phyloP scores from a whole-genome alignment of 2,329 filamentous ascomycete genomes.

The Alternaria dauci region DNA sequence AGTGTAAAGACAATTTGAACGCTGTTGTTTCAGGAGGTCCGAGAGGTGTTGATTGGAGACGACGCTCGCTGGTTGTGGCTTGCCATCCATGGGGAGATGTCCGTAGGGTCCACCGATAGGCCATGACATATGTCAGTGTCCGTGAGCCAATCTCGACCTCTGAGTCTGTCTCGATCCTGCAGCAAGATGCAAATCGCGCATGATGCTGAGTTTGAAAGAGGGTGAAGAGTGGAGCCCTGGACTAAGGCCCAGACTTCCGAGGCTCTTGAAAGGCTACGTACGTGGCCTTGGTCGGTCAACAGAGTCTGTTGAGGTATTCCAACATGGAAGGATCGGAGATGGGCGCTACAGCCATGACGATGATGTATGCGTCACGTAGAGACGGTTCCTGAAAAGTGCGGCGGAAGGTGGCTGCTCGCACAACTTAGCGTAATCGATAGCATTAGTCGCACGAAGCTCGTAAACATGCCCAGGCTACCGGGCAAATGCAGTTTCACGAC shows the following conservation, averaged over 20 bases:
- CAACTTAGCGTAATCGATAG: constrained; percentile 3
- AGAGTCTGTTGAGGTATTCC: background rate
- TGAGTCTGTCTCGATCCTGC: background rate
- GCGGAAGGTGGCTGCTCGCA: constrained; percentile 2
- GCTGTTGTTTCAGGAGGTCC: background rate
- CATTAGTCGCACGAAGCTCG: constrained; percentile 6
- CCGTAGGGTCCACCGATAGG: background rate
- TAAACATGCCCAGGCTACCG: constrained; percentile 1
- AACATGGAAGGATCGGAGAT: background rate
- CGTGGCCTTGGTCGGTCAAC: background rate
- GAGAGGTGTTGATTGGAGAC: background rate
- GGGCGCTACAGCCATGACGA: background rate
- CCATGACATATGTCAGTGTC: constrained; percentile 1
- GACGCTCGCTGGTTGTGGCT: background rate
- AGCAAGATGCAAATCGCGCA: constrained; percentile 4
- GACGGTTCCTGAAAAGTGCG: background rate
- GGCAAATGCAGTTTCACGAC: constrained; percentile 8
- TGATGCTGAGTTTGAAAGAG: constrained; percentile 1
- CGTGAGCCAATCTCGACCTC: constrained; percentile 1
- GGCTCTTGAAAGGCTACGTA: background rate
- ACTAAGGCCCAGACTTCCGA: constrained; percentile 1
- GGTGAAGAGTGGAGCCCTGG: background rate
- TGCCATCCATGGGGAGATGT: background rate
- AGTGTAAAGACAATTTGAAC: background rate
- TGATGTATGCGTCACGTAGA: background rate